Conservation (phyloP, 805 yeast species). For the Candida peoriensis region DNA sequence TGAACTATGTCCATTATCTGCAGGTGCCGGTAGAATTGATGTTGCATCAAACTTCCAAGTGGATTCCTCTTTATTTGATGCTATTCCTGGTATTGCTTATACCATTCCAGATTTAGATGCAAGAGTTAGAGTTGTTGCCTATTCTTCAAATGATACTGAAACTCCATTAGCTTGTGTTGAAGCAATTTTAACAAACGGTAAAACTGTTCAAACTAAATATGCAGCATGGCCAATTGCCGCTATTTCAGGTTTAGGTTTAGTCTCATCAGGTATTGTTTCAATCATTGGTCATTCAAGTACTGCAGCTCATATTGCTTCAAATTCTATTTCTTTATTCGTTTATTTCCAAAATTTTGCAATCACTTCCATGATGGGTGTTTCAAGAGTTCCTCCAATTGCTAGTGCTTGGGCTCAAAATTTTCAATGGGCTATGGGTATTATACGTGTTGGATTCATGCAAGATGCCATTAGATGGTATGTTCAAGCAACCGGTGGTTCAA, state of each 20-base stretch:
- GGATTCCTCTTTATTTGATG: slow-evolving; percentile 33
- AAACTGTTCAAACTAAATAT: slow-evolving; percentile 88
- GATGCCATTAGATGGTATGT: slow-evolving; percentile 78
- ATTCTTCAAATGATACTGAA: slow-evolving; percentile 41
- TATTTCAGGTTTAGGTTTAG: slow-evolving; percentile 80
- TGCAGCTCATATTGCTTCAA: slow-evolving; percentile 85
- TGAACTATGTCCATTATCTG: slow-evolving; percentile 72
- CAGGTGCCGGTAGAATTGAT: slow-evolving; percentile 88
- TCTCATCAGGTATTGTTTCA: slow-evolving; percentile 76
- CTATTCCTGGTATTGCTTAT: slow-evolving; percentile 80
- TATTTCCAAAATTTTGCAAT: slow-evolving; percentile 89
- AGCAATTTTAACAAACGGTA: slow-evolving; percentile 81
- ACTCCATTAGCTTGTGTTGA: slow-evolving; percentile 84
- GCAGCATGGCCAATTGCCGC: slow-evolving; percentile 95
- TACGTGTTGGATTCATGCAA: slow-evolving; percentile 78
- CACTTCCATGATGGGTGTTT: slow-evolving; percentile 80
- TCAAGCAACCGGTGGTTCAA: slow-evolving; percentile 83
- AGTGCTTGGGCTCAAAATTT: slow-evolving; percentile 88
- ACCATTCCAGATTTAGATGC: slow-evolving; percentile 95
- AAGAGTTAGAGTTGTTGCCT: slow-evolving; percentile 69
- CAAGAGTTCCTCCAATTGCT: slow-evolving; percentile 87
- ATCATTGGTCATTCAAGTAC: slow-evolving; percentile 85
- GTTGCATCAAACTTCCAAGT: slow-evolving; percentile 47
- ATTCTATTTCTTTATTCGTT: slow-evolving; percentile 74
- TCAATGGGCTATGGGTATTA: slow-evolving; percentile 94